These are phyloP conservation scores for Neurospora crassa DNA, from an alignment of 2,329 filamentous ascomycete species.

Conservation along the genomic window DNA sequence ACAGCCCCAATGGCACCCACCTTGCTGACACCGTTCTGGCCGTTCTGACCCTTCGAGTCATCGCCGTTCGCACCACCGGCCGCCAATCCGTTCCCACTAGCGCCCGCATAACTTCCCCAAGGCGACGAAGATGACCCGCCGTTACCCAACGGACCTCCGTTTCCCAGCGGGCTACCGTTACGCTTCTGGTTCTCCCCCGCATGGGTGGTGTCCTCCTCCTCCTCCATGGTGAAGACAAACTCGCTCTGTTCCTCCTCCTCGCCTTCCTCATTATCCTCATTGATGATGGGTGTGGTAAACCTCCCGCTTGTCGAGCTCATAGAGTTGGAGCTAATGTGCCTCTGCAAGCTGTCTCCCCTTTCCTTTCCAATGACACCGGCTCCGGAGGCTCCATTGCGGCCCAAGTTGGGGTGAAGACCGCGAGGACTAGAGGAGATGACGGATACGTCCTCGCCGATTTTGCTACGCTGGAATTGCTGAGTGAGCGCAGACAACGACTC, in stretches of 20 bases:
- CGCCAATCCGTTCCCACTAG: not conserved
- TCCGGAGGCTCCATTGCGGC: slow-evolving; percentile 27
- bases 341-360: slow-evolving; percentile 36
- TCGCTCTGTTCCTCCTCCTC: slow-evolving; percentile 51
- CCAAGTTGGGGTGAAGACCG: slow-evolving; percentile 37
- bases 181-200: slow-evolving; percentile 29
- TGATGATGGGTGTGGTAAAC: slow-evolving; percentile 49
- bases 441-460: slow-evolving; percentile 37
- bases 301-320: slow-evolving; percentile 46
- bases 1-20: slow-evolving; percentile 9
- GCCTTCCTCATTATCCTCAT: not conserved
- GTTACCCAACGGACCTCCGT: slow-evolving; percentile 20
- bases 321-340: slow-evolving; percentile 51
- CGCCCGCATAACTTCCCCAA: not conserved
- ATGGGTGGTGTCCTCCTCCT: slow-evolving; percentile 41
- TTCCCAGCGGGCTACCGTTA: slow-evolving; percentile 34
- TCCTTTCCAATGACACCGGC: slow-evolving; percentile 29
- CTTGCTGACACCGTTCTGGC: slow-evolving; percentile 8
- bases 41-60: not conserved
- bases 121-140: slow-evolving; percentile 29
- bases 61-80: slow-evolving; percentile 20
- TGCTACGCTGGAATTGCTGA: slow-evolving; percentile 53
- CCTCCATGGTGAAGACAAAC: slow-evolving; percentile 58
- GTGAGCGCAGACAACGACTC: slow-evolving; percentile 50
- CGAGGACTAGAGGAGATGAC: slow-evolving; percentile 33